Evolutionary conservation across 2,329 filamentous ascomycete species (phyloP).

Genomic region (Ceratocystis eucalypticola): DNA sequence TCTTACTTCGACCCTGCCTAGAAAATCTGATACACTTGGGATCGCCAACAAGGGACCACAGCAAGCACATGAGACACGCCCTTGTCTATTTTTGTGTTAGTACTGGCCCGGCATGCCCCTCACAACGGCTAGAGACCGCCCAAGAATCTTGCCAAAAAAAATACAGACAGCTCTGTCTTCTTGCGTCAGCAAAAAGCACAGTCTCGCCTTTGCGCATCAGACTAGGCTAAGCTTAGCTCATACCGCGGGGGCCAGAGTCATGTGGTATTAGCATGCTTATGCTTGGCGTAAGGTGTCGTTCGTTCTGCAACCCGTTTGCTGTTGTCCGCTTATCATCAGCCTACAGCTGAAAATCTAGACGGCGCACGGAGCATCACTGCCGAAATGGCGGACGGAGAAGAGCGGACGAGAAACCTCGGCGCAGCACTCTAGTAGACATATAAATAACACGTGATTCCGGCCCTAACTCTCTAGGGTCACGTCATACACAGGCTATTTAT

Average conservation of each 20-base stretch:
- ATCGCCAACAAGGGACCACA: not conserved
- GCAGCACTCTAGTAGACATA: too few species aligned
- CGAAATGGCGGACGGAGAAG: not conserved
- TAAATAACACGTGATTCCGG: not conserved
- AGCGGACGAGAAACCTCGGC: not conserved
- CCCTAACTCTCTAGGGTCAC: not conserved
- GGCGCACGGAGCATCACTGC: too few species aligned
- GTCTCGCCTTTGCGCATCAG: not conserved
- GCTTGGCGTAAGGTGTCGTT: not conserved
- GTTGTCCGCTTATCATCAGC: too few species aligned
- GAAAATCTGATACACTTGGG: slow-evolving; percentile 1
- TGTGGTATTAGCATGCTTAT: not conserved
- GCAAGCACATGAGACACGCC: not conserved
- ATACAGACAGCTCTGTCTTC: not conserved
- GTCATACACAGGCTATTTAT: not conserved
- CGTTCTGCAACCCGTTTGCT: not conserved
- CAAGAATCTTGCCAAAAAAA: not conserved
- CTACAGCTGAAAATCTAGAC: too few species aligned
- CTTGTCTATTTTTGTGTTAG: not conserved
- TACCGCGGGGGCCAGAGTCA: not conserved
- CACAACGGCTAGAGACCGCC: too few species aligned
- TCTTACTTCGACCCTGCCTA: not conserved
- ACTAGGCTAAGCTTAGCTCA: not conserved
- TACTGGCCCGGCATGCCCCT: not conserved
- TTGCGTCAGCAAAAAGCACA: not conserved